Evolutionary conservation across 116 monocot species (phyloP).

Genomic region (Trichopus zeylanicus): DNA sequence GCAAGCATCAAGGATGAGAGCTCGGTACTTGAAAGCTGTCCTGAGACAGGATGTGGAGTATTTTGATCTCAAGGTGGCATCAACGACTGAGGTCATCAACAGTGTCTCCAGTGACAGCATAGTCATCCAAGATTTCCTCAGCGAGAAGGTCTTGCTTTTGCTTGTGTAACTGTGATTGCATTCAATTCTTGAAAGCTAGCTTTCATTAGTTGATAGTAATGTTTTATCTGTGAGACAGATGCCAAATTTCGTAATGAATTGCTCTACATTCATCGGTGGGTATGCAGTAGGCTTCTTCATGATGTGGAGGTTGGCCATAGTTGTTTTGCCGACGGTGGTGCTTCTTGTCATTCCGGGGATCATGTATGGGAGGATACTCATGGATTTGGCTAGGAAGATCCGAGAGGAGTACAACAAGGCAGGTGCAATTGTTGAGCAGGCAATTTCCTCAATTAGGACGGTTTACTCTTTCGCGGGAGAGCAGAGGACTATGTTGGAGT

Average conservation of each 20-base stretch:
- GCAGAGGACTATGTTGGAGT: not conserved
- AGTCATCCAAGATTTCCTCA: conserved; percentile 1
- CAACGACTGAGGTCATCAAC: not conserved
- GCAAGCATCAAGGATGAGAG: not conserved
- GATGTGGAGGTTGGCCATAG: not conserved
- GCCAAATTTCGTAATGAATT: conserved; percentile 1
- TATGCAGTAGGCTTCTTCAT: not conserved
- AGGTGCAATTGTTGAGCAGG: not conserved
- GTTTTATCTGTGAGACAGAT: not conserved
- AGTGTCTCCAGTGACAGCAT: not conserved
- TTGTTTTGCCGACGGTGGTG: not conserved
- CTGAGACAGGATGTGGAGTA: not conserved
- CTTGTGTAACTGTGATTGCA: not conserved
- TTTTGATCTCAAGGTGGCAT: not conserved
- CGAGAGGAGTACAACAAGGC: not conserved
- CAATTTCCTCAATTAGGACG: not conserved
- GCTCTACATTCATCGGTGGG: not conserved
- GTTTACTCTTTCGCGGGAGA: not conserved
- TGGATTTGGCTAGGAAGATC: not conserved
- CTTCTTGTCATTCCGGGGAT: not conserved
- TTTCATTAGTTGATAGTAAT: not conserved
- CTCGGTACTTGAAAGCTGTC: not conserved
- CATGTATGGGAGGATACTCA: not conserved
- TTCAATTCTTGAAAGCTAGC: not conserved
- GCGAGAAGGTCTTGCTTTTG: not conserved